Conservation (phyloP, 2,329 filamentous ascomycete species). For the Alternaria triticimaculans region DNA sequence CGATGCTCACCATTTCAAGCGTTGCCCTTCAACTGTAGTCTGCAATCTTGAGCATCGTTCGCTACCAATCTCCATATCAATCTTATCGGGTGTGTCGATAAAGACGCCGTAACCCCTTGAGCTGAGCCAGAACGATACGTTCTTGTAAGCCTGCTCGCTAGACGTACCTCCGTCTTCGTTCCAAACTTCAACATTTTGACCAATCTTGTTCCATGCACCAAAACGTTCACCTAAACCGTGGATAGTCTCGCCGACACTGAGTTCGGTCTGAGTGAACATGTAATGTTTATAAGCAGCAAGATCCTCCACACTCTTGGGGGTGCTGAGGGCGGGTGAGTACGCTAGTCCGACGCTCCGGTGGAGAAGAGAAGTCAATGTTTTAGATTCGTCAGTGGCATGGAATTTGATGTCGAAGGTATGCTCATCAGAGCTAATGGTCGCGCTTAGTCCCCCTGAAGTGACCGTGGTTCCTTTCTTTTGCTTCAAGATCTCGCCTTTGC, state of each 20-base stretch:
- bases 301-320: conserved; percentile 61
- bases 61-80: conserved; percentile 76
- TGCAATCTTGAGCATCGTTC: conserved; percentile 75
- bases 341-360: conserved; percentile 65
- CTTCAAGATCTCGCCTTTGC: conserved; percentile 49
- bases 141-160: conserved; percentile 75
- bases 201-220: conserved; percentile 77
- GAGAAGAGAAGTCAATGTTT: conserved; percentile 62
- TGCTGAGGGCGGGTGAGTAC: conserved; percentile 61
- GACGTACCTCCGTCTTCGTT: conserved; percentile 69
- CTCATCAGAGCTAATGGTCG: conserved; percentile 57
- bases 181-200: conserved; percentile 71
- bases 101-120: conserved; percentile 79
- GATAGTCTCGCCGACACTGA: conserved; percentile 66
- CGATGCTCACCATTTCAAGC: conserved; percentile 64
- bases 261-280: conserved; percentile 55
- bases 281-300: conserved; percentile 54
- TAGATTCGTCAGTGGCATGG: conserved; percentile 57
- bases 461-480: conserved; percentile 56
- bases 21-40: conserved; percentile 71
- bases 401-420: conserved; percentile 65
- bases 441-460: conserved; percentile 59
- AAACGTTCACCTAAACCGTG: conserved; percentile 80
- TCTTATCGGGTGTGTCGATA: conserved; percentile 71
- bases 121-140: conserved; percentile 72